A percentile compares a stretch with the other conserved stretches of the same genome.
These are phyloP conservation scores for Phytophthora boehmeriae DNA, from an alignment of 352 stramenopile species.

Conservation along the genomic window DNA sequence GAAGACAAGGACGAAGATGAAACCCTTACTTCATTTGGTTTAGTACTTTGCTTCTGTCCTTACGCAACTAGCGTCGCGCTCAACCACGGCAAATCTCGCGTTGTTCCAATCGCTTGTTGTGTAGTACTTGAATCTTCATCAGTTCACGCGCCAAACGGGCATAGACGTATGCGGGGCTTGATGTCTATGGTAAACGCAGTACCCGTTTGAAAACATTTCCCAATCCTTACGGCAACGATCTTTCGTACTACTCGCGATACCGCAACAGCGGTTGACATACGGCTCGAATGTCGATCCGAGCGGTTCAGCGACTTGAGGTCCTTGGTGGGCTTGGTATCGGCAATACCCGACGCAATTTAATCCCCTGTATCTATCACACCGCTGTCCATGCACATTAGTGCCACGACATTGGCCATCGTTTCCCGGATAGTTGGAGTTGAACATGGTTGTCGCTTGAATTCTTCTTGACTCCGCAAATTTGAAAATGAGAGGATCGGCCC, in stretches of 20 bases:
- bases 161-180: neutral
- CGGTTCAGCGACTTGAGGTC: neutral
- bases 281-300: neutral
- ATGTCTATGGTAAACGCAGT: conserved; percentile 6
- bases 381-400: too few species aligned
- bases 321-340: conserved; percentile 8
- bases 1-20: too few species aligned
- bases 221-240: conserved; percentile 8
- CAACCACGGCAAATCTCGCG: neutral
- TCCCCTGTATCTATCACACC: too few species aligned
- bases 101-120: too few species aligned
- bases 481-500: too few species aligned
- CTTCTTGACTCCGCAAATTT: too few species aligned
- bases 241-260: conserved; percentile 2
- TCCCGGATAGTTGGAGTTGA: too few species aligned
- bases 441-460: too few species aligned
- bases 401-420: too few species aligned
- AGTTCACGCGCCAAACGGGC: too few species aligned
- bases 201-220: conserved; percentile 6
- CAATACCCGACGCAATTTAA: conserved; percentile 1
- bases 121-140: too few species aligned
- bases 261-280: conserved; percentile 1
- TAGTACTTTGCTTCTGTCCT: neutral
- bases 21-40: neutral
- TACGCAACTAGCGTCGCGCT: neutral